Evolutionary conservation across 2,329 filamentous ascomycete species (phyloP), one percentile per base, ranked within the genome.

Genomic region (Arthrobotrys entomopaga): DNA sequence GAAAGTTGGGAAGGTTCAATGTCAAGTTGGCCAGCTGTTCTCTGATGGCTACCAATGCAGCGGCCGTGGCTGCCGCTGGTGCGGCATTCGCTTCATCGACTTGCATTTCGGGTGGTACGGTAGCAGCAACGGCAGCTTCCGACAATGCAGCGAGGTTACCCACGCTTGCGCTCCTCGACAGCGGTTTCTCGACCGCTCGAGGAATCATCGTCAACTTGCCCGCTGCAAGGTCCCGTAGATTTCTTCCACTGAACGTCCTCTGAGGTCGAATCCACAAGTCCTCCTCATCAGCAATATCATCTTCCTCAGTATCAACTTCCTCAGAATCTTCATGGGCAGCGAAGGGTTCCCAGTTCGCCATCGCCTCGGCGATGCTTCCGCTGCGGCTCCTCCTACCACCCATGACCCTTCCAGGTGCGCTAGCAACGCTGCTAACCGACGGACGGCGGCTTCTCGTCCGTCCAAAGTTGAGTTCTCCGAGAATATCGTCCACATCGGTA

Each of bases 1-100:
- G 83, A 92, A 86, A 52, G 85, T 87, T 79, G 92, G 93, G 91
- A 78, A 93, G 85, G 70, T 93, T 89, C 66, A 93, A 89, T 54
- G 93, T 85, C 79, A 93, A 91, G 16, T 89, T 86, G 24, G 89
- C 85, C 19, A 94, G 82, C 69, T 93, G 90, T 64, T 93, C 90
- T 78, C 89, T 88, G 82, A 77, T 78, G n/a, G 76, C 77, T 11
- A 77, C 66, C 54, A 92, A 86, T 13, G 89, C 90, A 56, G 88
- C 84, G 79, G 92, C 86, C 53, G 90, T 86, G 3, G 88, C 86
- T 2, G 86, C 84, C 1, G 88, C 87, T 16, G 85, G 84, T 43
- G 84, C 82, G 0, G 80, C 80, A 15, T 79, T 80, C 8, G 82
- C 80, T 19, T 79, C 78, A 58, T 76, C 65, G 65, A 76, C 69